Percentiles rank a stretch among this genome's conserved stretches.
phyloP scores from a whole-genome alignment of 345 rosid species.

The Microthlaspi erraticum region DNA sequence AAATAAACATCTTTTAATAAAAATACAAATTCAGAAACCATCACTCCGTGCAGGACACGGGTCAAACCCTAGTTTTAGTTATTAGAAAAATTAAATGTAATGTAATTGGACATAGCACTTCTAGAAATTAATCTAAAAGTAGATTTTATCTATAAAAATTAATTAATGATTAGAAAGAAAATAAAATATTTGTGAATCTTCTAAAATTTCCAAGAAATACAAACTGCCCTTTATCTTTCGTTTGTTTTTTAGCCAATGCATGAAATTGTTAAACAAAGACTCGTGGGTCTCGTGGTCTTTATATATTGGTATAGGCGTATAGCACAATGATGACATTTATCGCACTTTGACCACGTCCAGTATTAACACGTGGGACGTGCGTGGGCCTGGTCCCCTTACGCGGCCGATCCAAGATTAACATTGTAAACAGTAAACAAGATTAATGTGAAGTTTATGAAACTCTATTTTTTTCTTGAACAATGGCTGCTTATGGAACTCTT shows the following conservation, averaged over 20 bases:
- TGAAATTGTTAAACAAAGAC: background rate
- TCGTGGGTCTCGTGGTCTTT: slow-evolving; percentile 13
- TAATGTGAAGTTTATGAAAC: background rate
- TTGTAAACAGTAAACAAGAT: background rate
- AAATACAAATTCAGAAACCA: too few relatives aligned
- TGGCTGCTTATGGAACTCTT: too few relatives aligned
- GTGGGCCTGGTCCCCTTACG: slow-evolving; percentile 2
- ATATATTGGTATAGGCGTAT: background rate
- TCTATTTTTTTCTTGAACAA: too few relatives aligned
- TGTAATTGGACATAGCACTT: too few relatives aligned
- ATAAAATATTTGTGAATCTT: background rate
- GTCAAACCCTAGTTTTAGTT: too few relatives aligned
- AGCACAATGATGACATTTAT: background rate
- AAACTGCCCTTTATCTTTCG: background rate
- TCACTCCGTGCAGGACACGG: too few relatives aligned
- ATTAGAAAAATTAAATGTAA: too few relatives aligned
- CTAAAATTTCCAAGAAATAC: background rate
- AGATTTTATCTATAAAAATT: background rate
- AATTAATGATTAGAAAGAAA: background rate
- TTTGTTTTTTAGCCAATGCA: slow-evolving; percentile 1
- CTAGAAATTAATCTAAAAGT: background rate
- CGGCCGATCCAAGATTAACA: background rate
- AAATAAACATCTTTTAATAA: too few relatives aligned
- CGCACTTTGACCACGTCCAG: slow-evolving; percentile 20
- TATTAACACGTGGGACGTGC: slow-evolving; percentile 2